These are phyloP conservation scores for Nymphaea colorata DNA, from an alignment of 164 flowering plant genomes.

Conservation along the genomic window DNA sequence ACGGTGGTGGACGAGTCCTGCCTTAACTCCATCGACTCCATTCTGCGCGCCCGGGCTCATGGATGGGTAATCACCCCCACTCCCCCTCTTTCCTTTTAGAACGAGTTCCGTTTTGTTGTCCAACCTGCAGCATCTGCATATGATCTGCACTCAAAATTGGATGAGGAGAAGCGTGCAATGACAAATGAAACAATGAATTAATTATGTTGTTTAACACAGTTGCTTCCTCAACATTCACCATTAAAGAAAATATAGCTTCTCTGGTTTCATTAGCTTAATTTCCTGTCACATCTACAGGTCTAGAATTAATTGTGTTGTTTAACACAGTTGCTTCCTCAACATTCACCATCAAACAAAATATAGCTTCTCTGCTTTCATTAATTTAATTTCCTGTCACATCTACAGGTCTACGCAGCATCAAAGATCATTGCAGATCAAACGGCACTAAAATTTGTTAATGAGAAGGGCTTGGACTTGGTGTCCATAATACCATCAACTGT, in stretches of 20 bases:
- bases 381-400: too few species aligned
- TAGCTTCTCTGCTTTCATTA: too few species aligned
- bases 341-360: too few species aligned
- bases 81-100: background rate
- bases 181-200: too few species aligned
- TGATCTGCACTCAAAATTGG: background rate
- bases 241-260: too few species aligned
- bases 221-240: too few species aligned
- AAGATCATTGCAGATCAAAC: slow-evolving; percentile 63
- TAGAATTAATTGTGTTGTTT: too few species aligned
- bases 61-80: slow-evolving; percentile 46
- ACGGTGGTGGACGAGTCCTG: slow-evolving; percentile 55
- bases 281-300: too few species aligned
- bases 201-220: too few species aligned
- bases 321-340: too few species aligned
- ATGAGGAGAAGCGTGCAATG: too few species aligned
- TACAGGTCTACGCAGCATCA: slow-evolving; percentile 13
- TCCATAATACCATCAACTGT: slow-evolving; percentile 55
- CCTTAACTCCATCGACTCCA: slow-evolving; percentile 28
- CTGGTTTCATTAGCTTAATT: too few species aligned
- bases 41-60: slow-evolving; percentile 34
- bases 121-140: background rate
- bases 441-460: slow-evolving; percentile 49
- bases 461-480: slow-evolving; percentile 49
- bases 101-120: background rate